These are phyloP conservation scores for Saccharomycopsis schoenii DNA, from an alignment of 805 yeast species.

Conservation along the genomic window DNA sequence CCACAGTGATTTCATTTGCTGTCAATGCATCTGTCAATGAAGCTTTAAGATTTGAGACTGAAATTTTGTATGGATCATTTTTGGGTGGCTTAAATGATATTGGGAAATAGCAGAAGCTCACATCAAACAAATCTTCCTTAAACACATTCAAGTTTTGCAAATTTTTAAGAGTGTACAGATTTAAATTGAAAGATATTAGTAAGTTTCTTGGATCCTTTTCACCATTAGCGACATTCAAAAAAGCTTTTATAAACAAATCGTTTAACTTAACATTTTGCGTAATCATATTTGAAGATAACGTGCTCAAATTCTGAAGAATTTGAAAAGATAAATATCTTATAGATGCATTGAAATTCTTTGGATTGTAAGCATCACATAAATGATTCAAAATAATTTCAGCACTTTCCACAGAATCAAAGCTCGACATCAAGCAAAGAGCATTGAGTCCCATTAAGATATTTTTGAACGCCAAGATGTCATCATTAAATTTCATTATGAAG, in stretches of 20 bases:
- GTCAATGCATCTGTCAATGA: conserved; percentile 55
- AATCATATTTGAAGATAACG: conserved; percentile 24
- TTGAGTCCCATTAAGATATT: conserved; percentile 46
- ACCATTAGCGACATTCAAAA: conserved; percentile 62
- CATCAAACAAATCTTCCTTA: conserved; percentile 70
- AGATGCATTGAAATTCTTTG: conserved; percentile 50
- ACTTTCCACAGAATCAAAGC: conserved; percentile 29
- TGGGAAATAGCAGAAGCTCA: conserved; percentile 91
- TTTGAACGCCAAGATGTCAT: conserved; percentile 46
- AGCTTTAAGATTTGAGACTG: conserved; percentile 59
- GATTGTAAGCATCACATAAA: conserved; percentile 36
- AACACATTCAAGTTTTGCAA: conserved; percentile 32
- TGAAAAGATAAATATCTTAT: conserved; percentile 51
- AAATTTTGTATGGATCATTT: conserved; percentile 77
- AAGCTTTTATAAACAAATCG: conserved; percentile 43
- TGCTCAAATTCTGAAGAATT: conserved; percentile 32
- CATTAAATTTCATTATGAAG: conserved; percentile 47
- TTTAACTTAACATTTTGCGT: conserved; percentile 20
- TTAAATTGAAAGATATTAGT: conserved; percentile 54
- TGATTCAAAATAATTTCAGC: conserved; percentile 30
- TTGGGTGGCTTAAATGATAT: conserved; percentile 80
- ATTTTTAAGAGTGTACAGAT: conserved; percentile 34
- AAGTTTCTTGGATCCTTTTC: conserved; percentile 94
- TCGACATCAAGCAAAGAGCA: conserved; percentile 43
- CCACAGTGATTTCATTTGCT: conserved; percentile 51